Percentiles rank a stretch among this genome's conserved stretches.
These are phyloP conservation scores for Phytophthora palmivora DNA, from an alignment of 352 stramenopile genomes.

Conservation along the genomic window DNA sequence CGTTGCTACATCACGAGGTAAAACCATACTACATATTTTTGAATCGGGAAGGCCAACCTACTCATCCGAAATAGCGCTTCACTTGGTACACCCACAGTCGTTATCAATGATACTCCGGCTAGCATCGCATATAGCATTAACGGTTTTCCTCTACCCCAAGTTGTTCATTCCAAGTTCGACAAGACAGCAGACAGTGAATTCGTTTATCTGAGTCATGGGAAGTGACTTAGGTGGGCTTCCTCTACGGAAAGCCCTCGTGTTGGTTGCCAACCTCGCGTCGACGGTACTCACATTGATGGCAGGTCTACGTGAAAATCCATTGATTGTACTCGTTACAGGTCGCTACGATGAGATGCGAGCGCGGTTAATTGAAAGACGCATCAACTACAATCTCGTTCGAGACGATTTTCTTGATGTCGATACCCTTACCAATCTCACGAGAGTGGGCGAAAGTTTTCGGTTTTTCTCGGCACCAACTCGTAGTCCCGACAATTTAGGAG, in stretches of 20 bases:
- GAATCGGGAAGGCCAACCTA: not conserved
- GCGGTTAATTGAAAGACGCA: conserved; percentile 37
- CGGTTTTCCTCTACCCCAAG: not conserved
- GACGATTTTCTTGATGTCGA: conserved; percentile 44
- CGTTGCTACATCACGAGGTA: no score
- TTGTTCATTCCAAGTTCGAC: conserved; percentile 14
- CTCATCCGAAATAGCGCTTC: not conserved
- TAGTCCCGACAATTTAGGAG: conserved; percentile 36
- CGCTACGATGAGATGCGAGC: conserved; percentile 57
- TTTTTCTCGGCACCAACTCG: conserved; percentile 48
- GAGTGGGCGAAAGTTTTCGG: conserved; percentile 40
- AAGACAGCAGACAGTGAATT: not conserved
- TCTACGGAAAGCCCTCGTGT: conserved; percentile 29
- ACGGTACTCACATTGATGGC: conserved; percentile 58
- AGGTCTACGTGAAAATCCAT: conserved; percentile 61
- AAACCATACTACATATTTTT: not conserved
- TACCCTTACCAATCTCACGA: conserved; percentile 37
- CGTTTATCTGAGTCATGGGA: conserved; percentile 19
- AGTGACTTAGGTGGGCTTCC: conserved; percentile 15
- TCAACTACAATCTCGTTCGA: conserved; percentile 55
- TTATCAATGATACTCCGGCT: not conserved
- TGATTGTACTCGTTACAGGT: conserved; percentile 50
- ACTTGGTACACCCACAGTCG: not conserved
- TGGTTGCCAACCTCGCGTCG: conserved; percentile 53
- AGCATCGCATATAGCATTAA: not conserved